A percentile compares a stretch with the other conserved stretches of the same genome.
phyloP scores from a whole-genome alignment of 495 filamentous ascomycete genomes.

The Aspergillus hancockii region DNA sequence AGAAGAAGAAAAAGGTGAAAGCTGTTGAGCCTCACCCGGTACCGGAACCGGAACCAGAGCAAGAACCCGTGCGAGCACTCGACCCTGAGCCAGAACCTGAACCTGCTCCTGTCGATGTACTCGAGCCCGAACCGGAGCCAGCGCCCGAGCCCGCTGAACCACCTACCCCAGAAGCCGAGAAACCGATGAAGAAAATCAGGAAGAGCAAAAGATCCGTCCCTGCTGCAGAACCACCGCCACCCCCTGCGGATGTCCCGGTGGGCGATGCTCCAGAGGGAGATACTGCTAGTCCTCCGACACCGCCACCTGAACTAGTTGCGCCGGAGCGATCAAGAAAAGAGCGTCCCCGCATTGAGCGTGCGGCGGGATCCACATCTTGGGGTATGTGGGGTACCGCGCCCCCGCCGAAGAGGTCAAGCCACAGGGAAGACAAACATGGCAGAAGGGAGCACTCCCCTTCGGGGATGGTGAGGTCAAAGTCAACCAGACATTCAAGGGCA shows the following conservation, averaged over 20 bases:
- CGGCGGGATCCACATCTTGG: constrained; percentile 51
- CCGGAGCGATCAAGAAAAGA: constrained; percentile 58
- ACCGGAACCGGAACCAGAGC: constrained; percentile 24
- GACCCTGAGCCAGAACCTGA: constrained; percentile 32
- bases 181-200: constrained; percentile 24
- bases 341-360: constrained; percentile 55
- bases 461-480: constrained; percentile 50
- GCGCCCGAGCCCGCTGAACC: constrained; percentile 21
- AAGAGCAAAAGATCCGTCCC: constrained; percentile 12
- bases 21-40: constrained; percentile 8
- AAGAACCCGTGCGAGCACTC: constrained; percentile 23
- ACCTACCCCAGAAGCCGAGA: constrained; percentile 22
- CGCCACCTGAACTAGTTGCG: constrained; percentile 51
- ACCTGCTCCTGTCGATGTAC: constrained; percentile 23
- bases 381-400: constrained; percentile 58
- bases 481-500: constrained; percentile 39
- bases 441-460: constrained; percentile 33
- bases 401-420: constrained; percentile 48
- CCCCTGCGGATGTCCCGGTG: constrained; percentile 19
- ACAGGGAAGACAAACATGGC: constrained; percentile 38
- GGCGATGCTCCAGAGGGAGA: constrained; percentile 24
- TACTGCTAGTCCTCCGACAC: constrained; percentile 48
- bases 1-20: constrained; percentile 21
- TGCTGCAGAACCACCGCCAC: constrained; percentile 15
- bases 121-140: constrained; percentile 25